phyloP scores from a whole-genome alignment of 208 protist species.

The Trypanosoma mega region DNA sequence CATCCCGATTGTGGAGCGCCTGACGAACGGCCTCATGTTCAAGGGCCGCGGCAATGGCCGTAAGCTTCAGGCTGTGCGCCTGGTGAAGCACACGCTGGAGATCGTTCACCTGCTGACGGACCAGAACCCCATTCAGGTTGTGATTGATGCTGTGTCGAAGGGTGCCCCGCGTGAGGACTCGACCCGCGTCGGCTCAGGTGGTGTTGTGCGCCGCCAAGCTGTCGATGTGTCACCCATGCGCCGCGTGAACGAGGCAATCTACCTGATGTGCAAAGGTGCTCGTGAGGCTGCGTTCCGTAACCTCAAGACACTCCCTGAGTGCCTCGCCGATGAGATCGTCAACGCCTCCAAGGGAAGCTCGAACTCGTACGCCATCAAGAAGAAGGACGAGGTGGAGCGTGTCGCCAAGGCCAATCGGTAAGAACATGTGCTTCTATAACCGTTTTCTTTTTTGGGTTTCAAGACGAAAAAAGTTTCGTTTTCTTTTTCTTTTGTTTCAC shows the following conservation, averaged over 20 bases:
- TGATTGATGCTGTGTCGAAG: constrained; percentile 98
- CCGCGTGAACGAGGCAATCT: constrained; percentile 99
- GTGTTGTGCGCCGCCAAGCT: constrained; percentile 99
- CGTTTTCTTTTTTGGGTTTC: not conserved
- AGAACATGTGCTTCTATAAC: constrained; percentile 27
- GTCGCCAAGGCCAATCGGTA: constrained; percentile 99
- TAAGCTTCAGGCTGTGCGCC: constrained; percentile 99
- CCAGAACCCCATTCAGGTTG: constrained; percentile 98
- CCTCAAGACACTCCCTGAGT: constrained; percentile 99
- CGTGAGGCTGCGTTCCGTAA: constrained; percentile 99
- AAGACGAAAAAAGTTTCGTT: constrained; percentile 2
- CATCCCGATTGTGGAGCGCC: constrained; percentile 94
- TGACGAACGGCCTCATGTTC: constrained; percentile 98
- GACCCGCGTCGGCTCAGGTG: constrained; percentile 99
- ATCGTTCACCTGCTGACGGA: constrained; percentile 99
- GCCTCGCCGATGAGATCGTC: constrained; percentile 99
- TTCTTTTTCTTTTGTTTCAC: constrained; percentile 14
- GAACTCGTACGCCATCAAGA: constrained; percentile 99
- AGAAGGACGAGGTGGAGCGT: constrained; percentile 99
- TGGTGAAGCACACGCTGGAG: constrained; percentile 99
- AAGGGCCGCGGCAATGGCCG: constrained; percentile 99
- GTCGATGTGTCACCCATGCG: constrained; percentile 99
- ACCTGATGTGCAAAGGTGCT: constrained; percentile 97
- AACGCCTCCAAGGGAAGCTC: constrained; percentile 98
- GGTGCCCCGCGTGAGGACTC: constrained; percentile 99